Percentiles rank a stretch among this genome's conserved stretches.
Conservation (phyloP, 495 filamentous ascomycete species). For the Trichoderma reesei region DNA sequence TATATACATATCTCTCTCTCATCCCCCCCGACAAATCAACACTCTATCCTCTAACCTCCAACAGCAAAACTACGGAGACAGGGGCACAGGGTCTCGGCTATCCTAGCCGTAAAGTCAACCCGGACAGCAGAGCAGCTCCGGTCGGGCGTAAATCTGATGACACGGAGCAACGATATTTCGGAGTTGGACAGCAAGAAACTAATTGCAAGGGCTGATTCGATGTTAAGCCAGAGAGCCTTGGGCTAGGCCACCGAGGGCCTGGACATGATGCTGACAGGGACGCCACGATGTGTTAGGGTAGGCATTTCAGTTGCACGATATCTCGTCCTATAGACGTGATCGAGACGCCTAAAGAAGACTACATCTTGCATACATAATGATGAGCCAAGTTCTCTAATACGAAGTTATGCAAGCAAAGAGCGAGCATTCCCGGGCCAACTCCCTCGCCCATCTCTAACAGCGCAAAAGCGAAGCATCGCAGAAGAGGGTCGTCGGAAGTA, state of each 20-base stretch:
- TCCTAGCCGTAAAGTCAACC: too few species aligned
- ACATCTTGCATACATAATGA: background rate
- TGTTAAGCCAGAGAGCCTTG: background rate
- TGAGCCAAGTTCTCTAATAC: background rate
- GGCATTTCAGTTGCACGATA: background rate
- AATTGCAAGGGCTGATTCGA: slow-evolving; percentile 1
- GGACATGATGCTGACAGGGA: background rate
- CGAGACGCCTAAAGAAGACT: background rate
- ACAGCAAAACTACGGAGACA: too few species aligned
- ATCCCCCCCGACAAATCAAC: too few species aligned
- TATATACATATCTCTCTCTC: too few species aligned
- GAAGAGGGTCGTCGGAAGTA: background rate
- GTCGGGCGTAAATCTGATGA: too few species aligned
- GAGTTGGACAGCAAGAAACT: background rate
- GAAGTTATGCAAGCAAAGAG: background rate
- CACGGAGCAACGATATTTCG: background rate
- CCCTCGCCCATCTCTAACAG: background rate
- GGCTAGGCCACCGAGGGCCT: background rate
- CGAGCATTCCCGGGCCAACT: background rate
- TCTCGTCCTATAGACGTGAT: background rate
- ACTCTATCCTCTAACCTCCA: too few species aligned
- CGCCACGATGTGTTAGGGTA: background rate
- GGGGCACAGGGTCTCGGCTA: too few species aligned
- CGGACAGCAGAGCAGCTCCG: too few species aligned
- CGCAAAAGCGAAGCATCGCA: background rate